Evolutionary conservation across 306 rosid genomes (phyloP), one percentile per base, ranked within the genome.

Genomic region (Sindora glabra): DNA sequence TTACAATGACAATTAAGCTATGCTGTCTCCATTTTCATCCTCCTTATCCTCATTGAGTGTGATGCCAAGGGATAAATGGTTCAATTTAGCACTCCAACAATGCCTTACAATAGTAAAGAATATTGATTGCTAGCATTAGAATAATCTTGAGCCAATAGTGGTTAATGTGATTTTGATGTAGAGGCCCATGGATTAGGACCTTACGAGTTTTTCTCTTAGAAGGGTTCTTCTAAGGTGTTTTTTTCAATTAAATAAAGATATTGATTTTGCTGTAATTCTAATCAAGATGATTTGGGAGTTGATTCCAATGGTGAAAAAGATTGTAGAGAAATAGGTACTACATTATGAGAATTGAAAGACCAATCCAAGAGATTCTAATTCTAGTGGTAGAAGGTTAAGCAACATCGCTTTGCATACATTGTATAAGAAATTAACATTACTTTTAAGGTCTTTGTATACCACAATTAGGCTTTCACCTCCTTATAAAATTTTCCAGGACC

Each of bases 51-150:
- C 96, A 0, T 83, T 95, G 0, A 83, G 95, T 36, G 86, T 85
- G 77, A 64, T 83, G 74, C 87, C 84, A 1, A 83, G 91, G 81
- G 95, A 91, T 59, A 87, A 83, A 68, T 85, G 96, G 96, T 91
- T 91, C 66, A 87, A 87, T 81, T 72, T 87, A 54, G 87, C 96
- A 0, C 75, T 85, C 3, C 70, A 87, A 56, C 92, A 85, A 59
- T 83, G 95, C 64, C 81, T 92, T 38, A 83, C 73, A 0, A 87
- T 84, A 0, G 18, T 91, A 3, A 89, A 83, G 67, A 85, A 83
- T 23, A 64, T 73, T 47, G 96, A 81, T 67, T 73, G 83, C 49
- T 88, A 85, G 81, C 89, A 84, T 56, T 92, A 74, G 63, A 76
- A 65, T 77, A 71, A 83, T 78, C 77, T 55, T 0, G 92, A 87